phyloP scores from a whole-genome alignment of 2,329 filamentous ascomycete genomes.

The Podosphaera aphanis region DNA sequence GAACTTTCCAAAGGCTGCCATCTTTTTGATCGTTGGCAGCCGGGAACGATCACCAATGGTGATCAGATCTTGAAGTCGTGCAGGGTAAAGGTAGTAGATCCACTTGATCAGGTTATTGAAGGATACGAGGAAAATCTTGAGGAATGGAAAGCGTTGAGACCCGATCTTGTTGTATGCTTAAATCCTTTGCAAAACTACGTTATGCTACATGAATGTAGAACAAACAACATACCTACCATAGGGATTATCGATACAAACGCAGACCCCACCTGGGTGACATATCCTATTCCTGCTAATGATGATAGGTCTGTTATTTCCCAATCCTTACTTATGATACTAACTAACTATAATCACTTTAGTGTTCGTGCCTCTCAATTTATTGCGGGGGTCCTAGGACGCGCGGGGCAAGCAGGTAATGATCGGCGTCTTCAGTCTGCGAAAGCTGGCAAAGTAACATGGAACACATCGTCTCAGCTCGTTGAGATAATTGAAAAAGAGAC shows the following conservation, averaged over 20 bases:
- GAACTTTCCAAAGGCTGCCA: constrained; percentile 59
- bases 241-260: constrained; percentile 85
- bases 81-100: constrained; percentile 52
- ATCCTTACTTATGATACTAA: neutral
- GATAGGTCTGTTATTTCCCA: constrained; percentile 40
- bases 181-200: constrained; percentile 87
- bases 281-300: constrained; percentile 89
- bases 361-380: constrained; percentile 62
- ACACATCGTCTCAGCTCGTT: constrained; percentile 15
- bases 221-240: constrained; percentile 78
- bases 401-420: constrained; percentile 54
- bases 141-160: constrained; percentile 44
- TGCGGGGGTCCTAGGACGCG: constrained; percentile 62
- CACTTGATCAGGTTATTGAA: constrained; percentile 34
- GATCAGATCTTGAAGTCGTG: constrained; percentile 61
- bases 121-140: constrained; percentile 44
- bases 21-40: constrained; percentile 79
- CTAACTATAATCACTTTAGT: constrained; percentile 23
- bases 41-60: constrained; percentile 78
- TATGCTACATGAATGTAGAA: constrained; percentile 70
- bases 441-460: constrained; percentile 39
- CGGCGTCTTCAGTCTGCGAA: constrained; percentile 39
- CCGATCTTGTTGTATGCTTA: constrained; percentile 76
- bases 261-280: constrained; percentile 84
- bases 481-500: neutral